phyloP scores from a whole-genome alignment of 2,329 filamentous ascomycete species.

The Shiraia bambusicola region DNA sequence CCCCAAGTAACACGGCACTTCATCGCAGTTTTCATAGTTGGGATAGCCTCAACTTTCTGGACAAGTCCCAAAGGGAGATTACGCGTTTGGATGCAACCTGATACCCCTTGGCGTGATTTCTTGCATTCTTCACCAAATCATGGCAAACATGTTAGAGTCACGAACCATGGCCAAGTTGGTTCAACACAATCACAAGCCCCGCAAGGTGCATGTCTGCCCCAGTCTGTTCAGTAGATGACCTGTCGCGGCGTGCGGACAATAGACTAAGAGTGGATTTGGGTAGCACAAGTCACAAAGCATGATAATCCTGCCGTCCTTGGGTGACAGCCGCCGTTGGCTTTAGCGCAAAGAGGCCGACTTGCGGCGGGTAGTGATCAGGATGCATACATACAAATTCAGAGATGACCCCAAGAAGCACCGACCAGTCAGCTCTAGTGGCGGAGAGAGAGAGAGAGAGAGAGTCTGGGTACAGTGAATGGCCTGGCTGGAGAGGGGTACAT shows the following conservation, averaged over 20 bases:
- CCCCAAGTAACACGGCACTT: too few relatives aligned
- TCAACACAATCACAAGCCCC: constrained; percentile 5
- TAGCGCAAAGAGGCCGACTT: constrained; percentile 26
- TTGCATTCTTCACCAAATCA: constrained; percentile 9
- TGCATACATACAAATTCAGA: too few relatives aligned
- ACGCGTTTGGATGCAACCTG: too few relatives aligned
- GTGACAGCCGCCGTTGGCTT: constrained; percentile 42
- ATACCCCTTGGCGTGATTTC: not conserved
- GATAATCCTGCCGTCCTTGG: constrained; percentile 15
- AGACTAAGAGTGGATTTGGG: constrained; percentile 18
- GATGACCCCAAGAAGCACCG: constrained; percentile 1
- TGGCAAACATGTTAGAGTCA: not conserved
- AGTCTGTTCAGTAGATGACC: constrained; percentile 7
- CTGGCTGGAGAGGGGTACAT: constrained; percentile 19
- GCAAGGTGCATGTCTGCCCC: constrained; percentile 11
- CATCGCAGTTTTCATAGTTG: too few relatives aligned
- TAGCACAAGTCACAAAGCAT: constrained; percentile 33
- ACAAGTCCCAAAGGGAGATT: too few relatives aligned
- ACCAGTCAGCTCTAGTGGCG: constrained; percentile 9
- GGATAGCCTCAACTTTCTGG: too few relatives aligned
- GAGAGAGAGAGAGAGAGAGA: constrained; percentile 7
- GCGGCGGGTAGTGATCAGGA: constrained; percentile 21
- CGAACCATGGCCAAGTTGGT: not conserved
- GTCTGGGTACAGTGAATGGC: not conserved
- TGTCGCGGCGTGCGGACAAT: constrained; percentile 8